These are phyloP conservation scores for Rhodomyrtus psidioides DNA, from an alignment of 441 rosid species.

Conservation along the genomic window DNA sequence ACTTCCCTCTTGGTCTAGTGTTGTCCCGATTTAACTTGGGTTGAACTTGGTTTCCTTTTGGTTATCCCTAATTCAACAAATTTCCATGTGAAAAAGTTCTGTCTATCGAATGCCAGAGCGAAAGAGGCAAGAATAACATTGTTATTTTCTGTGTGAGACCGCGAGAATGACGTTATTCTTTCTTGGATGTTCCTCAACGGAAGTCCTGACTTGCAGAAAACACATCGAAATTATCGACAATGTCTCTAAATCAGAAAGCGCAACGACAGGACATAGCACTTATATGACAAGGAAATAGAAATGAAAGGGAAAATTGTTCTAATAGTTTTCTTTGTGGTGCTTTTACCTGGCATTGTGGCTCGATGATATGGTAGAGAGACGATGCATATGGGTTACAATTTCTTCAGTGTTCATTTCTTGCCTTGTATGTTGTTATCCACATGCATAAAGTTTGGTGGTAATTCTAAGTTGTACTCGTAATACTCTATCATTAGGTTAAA, in stretches of 20 bases:
- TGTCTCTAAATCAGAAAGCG: background rate
- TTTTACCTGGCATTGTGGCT: background rate
- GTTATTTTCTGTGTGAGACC: background rate
- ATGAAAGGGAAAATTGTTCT: background rate
- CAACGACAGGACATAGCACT: background rate
- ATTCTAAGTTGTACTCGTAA: background rate
- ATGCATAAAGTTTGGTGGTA: background rate
- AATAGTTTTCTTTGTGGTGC: background rate
- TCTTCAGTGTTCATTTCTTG: background rate
- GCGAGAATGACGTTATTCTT: background rate
- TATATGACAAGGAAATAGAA: background rate
- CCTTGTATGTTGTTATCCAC: background rate
- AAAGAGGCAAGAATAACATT: background rate
- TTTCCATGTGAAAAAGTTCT: background rate
- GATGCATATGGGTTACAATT: background rate
- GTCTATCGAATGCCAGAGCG: background rate
- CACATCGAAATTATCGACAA: background rate
- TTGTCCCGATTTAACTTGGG: background rate
- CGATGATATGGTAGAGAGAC: background rate
- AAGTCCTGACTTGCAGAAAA: background rate
- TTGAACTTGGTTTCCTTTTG: background rate
- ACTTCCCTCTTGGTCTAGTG: background rate
- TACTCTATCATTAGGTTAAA: conserved; percentile 30
- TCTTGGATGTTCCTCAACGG: background rate
- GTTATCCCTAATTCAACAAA: background rate